Conservation (phyloP, 768 basidiomycete genomes). For the Paxillus ammoniavirescens region DNA sequence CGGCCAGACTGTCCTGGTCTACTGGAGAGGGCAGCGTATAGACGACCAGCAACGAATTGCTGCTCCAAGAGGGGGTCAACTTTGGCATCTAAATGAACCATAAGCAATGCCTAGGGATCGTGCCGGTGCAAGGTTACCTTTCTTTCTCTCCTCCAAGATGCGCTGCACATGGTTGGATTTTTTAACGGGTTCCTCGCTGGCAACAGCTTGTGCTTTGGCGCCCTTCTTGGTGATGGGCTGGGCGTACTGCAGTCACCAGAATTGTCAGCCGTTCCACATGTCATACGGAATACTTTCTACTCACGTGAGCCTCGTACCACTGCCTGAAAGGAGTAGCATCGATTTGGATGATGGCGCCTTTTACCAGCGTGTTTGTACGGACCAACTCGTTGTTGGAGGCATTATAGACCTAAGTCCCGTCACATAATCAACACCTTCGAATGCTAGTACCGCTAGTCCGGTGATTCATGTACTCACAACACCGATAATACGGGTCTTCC, state of each 20-base stretch:
- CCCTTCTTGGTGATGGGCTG: constrained; percentile 92
- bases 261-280: background rate
- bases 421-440: constrained; percentile 4
- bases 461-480: constrained; percentile 64
- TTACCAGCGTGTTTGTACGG: constrained; percentile 98
- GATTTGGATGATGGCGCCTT: constrained; percentile 93
- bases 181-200: constrained; percentile 62
- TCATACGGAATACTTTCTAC: constrained; percentile 32
- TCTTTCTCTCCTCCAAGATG: constrained; percentile 85
- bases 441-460: background rate
- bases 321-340: constrained; percentile 99
- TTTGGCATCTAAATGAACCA: constrained; percentile 65
- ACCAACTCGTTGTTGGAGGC: constrained; percentile 99
- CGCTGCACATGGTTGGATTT: constrained; percentile 90
- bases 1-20: constrained; percentile 97
- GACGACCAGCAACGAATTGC: constrained; percentile 92
- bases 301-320: constrained; percentile 98
- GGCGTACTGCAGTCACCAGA: constrained; percentile 65
- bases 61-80: constrained; percentile 85
- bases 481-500: constrained; percentile 94
- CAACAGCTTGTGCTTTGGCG: constrained; percentile 52
- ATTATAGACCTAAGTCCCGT: constrained; percentile 79
- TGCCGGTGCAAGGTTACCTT: constrained; percentile 51
- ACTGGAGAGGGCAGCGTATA: constrained; percentile 91
- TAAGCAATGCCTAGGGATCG: constrained; percentile 16